Base-by-base conservation (phyloP, 2,329 filamentous ascomycete genomes). In the Raffaelea ambrosiae region DNA sequence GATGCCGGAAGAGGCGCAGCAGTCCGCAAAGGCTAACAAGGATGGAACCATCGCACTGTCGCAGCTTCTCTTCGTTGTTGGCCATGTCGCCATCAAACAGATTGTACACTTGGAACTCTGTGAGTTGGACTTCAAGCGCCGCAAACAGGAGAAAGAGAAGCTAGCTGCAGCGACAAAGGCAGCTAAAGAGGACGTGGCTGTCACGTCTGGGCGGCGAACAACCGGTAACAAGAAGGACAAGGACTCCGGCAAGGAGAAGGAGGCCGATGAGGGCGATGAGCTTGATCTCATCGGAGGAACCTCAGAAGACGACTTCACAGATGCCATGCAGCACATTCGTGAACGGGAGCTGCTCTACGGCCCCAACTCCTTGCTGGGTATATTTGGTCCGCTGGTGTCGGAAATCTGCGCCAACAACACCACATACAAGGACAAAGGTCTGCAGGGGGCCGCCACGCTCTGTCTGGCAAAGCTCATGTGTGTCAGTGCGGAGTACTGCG, bases 391-490 rank as follows among this genome's bases (percentile, higher is more conserved):
- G 7, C 69, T 98, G 48, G 93, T 95, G 3, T 83, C 86, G 11
- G 93, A 98, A 61, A 88, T 98, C 49, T 97, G 93, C 67, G 84
- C 86, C 54, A 94, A 94, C 66, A 97, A 95, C 66, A 95, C 89
- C 5, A 83, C 83, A 1, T 97, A 97, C 68, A 82, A 84, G 48
- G 89, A 96, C 66, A 83, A 86, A 54, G 88, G 88, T 48, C 78
- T 98, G 11, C 93, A 98, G 66, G 88, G 89, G 20, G 88, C 94
- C 38, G 90, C 93, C 11, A 95, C 93, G 1, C 72, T 98, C 9
- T 98, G 93, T 62, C 77, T 98, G 60, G 91, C 91, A 4, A 98
- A 98, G 71, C 80, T 98, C 51, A 98, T 98, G 94, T 98, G 94
- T 61, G 90, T 98, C 39, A 95, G 88, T 57, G 84, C 87, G 5